phyloP scores from a whole-genome alignment of 2,329 filamentous ascomycete genomes.

The Pseudogymnoascus verrucosus region DNA sequence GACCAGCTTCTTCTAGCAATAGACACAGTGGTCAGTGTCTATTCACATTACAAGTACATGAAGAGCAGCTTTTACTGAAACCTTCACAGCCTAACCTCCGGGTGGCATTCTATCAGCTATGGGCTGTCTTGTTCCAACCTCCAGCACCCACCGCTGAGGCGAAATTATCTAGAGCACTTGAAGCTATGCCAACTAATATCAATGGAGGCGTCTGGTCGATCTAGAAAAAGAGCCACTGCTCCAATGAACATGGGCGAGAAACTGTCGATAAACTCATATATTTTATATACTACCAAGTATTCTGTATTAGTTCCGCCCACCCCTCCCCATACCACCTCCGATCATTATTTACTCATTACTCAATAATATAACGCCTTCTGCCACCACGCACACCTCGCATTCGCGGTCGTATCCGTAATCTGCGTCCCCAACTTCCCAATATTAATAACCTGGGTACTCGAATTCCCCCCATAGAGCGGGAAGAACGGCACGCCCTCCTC shows the following conservation, averaged over 20 bases:
- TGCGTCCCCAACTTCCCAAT: conserved; percentile 15
- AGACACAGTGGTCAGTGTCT: background rate
- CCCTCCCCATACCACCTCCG: too few relatives aligned
- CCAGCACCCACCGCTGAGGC: background rate
- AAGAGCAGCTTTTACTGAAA: background rate
- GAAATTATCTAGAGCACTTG: background rate
- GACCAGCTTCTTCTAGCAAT: background rate
- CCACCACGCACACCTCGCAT: conserved; percentile 29
- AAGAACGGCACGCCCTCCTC: conserved; percentile 17
- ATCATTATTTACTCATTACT: background rate
- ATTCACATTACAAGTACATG: background rate
- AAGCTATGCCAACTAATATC: too few relatives aligned
- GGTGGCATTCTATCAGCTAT: background rate
- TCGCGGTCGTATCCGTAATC: conserved; percentile 22
- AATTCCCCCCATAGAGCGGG: conserved; percentile 18
- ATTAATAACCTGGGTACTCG: conserved; percentile 14
- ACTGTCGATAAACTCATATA: background rate
- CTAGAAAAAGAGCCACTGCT: too few relatives aligned
- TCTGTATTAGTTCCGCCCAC: background rate
- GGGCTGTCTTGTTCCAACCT: background rate
- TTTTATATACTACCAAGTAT: background rate
- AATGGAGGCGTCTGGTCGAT: too few relatives aligned
- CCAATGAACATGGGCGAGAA: background rate
- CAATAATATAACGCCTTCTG: conserved; percentile 21
- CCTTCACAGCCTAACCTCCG: background rate